Percentiles rank a stretch among this genome's conserved stretches.
phyloP scores from a whole-genome alignment of 139 green algal species.

The Haematococcus sp. region DNA sequence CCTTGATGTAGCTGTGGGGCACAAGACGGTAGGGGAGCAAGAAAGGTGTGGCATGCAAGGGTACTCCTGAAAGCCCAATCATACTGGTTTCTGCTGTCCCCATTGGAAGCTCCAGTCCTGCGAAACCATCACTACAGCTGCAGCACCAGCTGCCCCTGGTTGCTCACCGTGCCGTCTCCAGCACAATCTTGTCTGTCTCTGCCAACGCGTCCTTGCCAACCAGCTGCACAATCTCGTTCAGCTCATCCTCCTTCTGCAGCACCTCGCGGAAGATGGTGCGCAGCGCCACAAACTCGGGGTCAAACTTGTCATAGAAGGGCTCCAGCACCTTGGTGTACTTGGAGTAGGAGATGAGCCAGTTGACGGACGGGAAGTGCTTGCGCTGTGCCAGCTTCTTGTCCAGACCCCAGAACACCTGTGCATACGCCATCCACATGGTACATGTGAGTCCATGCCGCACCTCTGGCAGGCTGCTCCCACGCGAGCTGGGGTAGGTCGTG shows the following conservation, averaged over 20 bases:
- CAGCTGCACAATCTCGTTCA: slow-evolving; percentile 99
- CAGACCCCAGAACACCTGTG: slow-evolving; percentile 98
- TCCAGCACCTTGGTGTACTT: slow-evolving; percentile 98
- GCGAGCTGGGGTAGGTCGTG: too few relatives aligned
- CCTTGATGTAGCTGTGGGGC: slow-evolving; percentile 85
- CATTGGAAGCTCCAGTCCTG: too few relatives aligned
- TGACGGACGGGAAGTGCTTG: slow-evolving; percentile 99
- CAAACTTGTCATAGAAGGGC: slow-evolving; percentile 95
- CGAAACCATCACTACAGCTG: too few relatives aligned
- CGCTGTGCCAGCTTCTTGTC: slow-evolving; percentile 99
- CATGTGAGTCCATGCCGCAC: neutral
- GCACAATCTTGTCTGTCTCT: slow-evolving; percentile 95
- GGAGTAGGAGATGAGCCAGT: slow-evolving; percentile 99
- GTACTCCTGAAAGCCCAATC: too few relatives aligned
- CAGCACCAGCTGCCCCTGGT: neutral
- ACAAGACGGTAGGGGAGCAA: slow-evolving; percentile 35
- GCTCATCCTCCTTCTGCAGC: slow-evolving; percentile 98
- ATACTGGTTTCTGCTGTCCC: too few relatives aligned
- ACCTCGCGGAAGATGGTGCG: slow-evolving; percentile 70
- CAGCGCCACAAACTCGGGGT: slow-evolving; percentile 80
- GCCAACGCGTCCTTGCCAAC: slow-evolving; percentile 98
- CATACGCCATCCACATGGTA: neutral
- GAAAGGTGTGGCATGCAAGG: too few relatives aligned
- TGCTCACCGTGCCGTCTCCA: slow-evolving; percentile 88
- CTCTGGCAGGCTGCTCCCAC: neutral